phyloP scores from a whole-genome alignment of 1,139 yeast genomes.

The Zygosaccharomyces sapae region DNA sequence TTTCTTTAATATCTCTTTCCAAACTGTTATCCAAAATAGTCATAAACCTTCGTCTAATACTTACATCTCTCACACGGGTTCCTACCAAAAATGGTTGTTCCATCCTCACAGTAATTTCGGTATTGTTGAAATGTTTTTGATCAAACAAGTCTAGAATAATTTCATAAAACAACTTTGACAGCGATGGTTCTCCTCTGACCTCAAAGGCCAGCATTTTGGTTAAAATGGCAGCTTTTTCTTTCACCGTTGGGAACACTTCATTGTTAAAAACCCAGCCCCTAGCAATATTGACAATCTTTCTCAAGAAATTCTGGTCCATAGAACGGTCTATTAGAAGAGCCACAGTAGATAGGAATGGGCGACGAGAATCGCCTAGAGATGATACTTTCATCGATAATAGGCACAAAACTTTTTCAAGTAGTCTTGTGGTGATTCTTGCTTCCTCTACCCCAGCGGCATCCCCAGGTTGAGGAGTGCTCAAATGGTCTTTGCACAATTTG shows the following conservation, averaged over 20 bases:
- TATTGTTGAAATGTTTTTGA: slow-evolving; percentile 69
- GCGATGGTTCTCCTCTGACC: slow-evolving; percentile 73
- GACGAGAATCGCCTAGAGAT: slow-evolving; percentile 83
- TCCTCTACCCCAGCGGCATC: slow-evolving; percentile 46
- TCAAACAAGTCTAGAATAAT: slow-evolving; percentile 87
- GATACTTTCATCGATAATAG: slow-evolving; percentile 79
- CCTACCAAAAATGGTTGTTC: slow-evolving; percentile 97
- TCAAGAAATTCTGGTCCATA: slow-evolving; percentile 67
- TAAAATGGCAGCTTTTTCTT: slow-evolving; percentile 92
- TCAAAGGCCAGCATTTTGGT: slow-evolving; percentile 96
- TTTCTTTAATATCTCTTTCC: slow-evolving; percentile 72
- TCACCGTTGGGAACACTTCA: slow-evolving; percentile 88
- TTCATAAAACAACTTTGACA: slow-evolving; percentile 77
- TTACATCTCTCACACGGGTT: slow-evolving; percentile 74
- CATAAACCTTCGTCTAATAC: slow-evolving; percentile 76
- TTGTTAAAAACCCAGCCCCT: slow-evolving; percentile 87
- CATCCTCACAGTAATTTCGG: slow-evolving; percentile 91
- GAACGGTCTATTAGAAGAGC: slow-evolving; percentile 92
- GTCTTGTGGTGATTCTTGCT: slow-evolving; percentile 70
- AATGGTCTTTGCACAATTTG: slow-evolving; percentile 83
- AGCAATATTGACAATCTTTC: slow-evolving; percentile 72
- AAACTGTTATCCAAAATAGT: slow-evolving; percentile 71
- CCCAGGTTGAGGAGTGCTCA: slow-evolving; percentile 55
- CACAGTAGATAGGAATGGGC: slow-evolving; percentile 76
- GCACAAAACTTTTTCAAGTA: slow-evolving; percentile 71